A percentile compares a stretch with the other conserved stretches of the same genome.
Evolutionary conservation across 208 protist species (phyloP).

Genomic region (Giardia muris): DNA sequence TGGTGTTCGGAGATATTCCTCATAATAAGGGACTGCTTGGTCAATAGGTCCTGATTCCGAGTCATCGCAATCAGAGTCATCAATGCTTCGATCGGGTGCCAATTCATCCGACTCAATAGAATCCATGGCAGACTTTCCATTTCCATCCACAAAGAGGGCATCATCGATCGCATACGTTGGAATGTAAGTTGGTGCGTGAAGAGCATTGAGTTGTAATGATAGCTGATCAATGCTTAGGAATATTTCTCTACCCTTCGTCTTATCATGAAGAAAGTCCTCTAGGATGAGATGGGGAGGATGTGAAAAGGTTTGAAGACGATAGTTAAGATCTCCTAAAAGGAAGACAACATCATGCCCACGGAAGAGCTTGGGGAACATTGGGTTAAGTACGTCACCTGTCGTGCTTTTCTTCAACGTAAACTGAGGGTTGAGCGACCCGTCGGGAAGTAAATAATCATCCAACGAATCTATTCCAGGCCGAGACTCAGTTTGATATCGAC

Average conservation of each 20-base stretch:
- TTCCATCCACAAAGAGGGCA: neutral
- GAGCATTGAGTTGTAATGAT: neutral
- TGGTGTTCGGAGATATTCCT: neutral
- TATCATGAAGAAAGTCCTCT: neutral
- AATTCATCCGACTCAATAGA: neutral
- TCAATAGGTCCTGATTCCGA: neutral
- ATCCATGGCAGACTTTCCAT: neutral
- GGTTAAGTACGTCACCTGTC: neutral
- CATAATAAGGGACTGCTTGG: neutral
- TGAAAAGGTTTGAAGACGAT: neutral
- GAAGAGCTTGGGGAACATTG: neutral
- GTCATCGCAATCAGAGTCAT: neutral
- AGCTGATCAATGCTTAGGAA: neutral
- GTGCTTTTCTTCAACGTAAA: neutral
- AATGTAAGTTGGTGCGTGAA: neutral
- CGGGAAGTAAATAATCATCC: neutral
- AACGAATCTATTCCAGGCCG: neutral
- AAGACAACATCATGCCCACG: neutral
- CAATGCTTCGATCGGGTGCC: neutral
- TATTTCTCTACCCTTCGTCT: neutral
- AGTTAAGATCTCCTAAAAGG: neutral
- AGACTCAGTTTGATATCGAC: neutral
- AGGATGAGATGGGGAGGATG: neutral
- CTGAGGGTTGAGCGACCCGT: neutral
- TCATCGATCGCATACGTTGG: neutral